Evolutionary conservation across 768 basidiomycete genomes (phyloP).

Genomic region (Mycena haematopus): DNA sequence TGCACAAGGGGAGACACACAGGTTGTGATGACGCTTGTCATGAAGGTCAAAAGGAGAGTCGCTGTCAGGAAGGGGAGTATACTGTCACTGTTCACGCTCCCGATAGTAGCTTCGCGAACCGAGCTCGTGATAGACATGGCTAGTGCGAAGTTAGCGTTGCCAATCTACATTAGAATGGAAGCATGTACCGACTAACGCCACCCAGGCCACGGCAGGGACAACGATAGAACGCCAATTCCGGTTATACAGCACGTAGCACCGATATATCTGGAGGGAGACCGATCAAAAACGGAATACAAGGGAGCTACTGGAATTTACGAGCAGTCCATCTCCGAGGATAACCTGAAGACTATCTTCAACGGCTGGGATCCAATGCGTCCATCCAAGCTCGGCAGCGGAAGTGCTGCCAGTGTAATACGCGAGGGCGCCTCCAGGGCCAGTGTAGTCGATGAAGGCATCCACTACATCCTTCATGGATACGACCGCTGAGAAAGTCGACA

Average conservation of each 20-base stretch:
- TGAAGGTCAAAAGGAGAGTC: slow-evolving; percentile 8
- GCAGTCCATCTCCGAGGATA: slow-evolving; percentile 13
- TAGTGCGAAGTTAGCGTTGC: not conserved
- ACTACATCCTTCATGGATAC: slow-evolving; percentile 14
- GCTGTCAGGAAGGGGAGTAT: slow-evolving; percentile 16
- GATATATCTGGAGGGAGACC: slow-evolving; percentile 8
- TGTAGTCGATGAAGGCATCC: slow-evolving; percentile 12
- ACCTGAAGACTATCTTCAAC: slow-evolving; percentile 18
- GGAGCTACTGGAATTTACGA: not conserved
- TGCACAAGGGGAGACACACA: slow-evolving; percentile 1
- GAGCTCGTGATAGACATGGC: not conserved
- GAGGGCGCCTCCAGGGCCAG: slow-evolving; percentile 9
- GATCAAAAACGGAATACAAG: not conserved
- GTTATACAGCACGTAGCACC: slow-evolving; percentile 20
- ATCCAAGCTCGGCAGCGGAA: not conserved
- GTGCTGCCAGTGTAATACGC: not conserved
- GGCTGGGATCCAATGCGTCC: slow-evolving; percentile 19
- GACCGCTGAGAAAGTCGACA: slow-evolving; percentile 12
- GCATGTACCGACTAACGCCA: slow-evolving; percentile 6
- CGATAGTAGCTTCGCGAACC: not conserved
- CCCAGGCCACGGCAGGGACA: not conserved
- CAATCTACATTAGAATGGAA: not conserved
- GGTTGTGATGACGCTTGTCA: slow-evolving; percentile 17
- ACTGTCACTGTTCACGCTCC: not conserved
- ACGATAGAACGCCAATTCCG: slow-evolving; percentile 14